A percentile compares a stretch with the other conserved stretches of the same genome.
Evolutionary conservation across 2,329 filamentous ascomycete species (phyloP).

Genomic region (Tolypocladium tropicale): DNA sequence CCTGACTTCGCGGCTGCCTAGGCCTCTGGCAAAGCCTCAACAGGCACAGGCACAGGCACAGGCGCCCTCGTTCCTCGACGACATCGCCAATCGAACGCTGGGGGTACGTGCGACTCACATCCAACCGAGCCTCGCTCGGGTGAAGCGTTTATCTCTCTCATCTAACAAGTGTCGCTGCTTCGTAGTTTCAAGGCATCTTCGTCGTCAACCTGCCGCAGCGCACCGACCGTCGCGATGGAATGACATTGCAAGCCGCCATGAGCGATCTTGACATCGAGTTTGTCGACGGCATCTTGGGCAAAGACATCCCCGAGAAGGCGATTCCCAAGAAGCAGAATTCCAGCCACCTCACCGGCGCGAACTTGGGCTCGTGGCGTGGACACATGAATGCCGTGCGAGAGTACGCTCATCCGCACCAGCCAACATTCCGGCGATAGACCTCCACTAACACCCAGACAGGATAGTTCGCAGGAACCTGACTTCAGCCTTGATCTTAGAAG

Average conservation of each 20-base stretch:
- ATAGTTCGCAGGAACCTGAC: conserved; percentile 33
- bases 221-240: conserved; percentile 39
- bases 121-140: no score
- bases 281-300: conserved; percentile 32
- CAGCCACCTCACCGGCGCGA: conserved; percentile 14
- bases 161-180: no score
- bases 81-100: no score
- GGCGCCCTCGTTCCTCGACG: no score
- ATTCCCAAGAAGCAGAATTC: conserved; percentile 21
- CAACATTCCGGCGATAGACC: no score
- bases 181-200: conserved; percentile 43
- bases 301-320: conserved; percentile 24
- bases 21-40: no score
- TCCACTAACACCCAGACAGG: conserved; percentile 6
- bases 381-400: conserved; percentile 27
- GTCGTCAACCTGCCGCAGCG: conserved; percentile 39
- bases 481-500: conserved; percentile 42
- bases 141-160: no score
- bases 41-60: no score
- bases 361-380: conserved; percentile 25
- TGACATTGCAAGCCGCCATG: conserved; percentile 34
- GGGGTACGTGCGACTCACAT: no score
- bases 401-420: no score
- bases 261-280: conserved; percentile 34
- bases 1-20: no score